phyloP scores from a whole-genome alignment of 441 rosid genomes.

The Biscutella laevigata region DNA sequence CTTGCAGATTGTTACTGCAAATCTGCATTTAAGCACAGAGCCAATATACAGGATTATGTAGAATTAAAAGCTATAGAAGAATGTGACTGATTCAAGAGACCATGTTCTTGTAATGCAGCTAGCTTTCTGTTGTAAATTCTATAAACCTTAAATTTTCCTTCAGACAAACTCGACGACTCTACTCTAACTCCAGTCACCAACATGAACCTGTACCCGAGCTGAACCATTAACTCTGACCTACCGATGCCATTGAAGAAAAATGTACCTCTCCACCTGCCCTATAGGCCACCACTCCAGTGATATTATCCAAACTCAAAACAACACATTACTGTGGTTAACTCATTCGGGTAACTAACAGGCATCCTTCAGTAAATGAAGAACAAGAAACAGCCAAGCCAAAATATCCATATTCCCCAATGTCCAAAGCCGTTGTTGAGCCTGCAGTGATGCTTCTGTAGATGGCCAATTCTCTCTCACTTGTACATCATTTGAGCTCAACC shows the following conservation, averaged over 20 bases:
- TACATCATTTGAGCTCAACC: too few species aligned
- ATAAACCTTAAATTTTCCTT: neutral
- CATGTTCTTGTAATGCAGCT: neutral
- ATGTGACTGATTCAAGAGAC: neutral
- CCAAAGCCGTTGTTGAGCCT: too few species aligned
- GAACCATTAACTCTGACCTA: neutral
- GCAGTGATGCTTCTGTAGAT: too few species aligned
- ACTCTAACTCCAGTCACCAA: too few species aligned
- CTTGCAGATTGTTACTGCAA: slow-evolving; percentile 4
- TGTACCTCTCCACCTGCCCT: neutral
- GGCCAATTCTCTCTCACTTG: too few species aligned
- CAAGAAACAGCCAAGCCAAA: too few species aligned
- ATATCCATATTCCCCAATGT: too few species aligned
- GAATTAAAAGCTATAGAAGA: neutral
- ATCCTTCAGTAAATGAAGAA: too few species aligned
- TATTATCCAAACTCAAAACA: neutral
- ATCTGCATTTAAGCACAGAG: neutral
- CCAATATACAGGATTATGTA: neutral
- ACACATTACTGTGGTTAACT: too few species aligned
- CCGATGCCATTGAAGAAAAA: neutral
- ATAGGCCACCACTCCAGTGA: neutral
- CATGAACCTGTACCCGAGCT: too few species aligned
- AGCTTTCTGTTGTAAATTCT: slow-evolving; percentile 3
- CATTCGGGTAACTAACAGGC: too few species aligned
- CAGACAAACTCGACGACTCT: neutral